These are phyloP conservation scores for Phyllosticta citriasiana DNA, from an alignment of 2,329 filamentous ascomycete species.

Conservation along the genomic window DNA sequence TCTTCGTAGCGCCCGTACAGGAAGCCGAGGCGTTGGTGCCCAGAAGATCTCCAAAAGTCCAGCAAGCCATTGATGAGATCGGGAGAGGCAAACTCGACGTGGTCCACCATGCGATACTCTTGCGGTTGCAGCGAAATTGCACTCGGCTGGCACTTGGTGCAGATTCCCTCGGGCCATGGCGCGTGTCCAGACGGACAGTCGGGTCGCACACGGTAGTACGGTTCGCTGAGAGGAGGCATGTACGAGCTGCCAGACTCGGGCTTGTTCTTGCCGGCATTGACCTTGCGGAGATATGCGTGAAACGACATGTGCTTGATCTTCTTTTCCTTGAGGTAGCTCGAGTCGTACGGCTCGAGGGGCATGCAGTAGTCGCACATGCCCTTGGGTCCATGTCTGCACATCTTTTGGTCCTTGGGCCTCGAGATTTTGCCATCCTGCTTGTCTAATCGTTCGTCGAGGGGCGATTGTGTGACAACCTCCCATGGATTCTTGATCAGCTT, in stretches of 20 bases:
- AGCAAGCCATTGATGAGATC: slow-evolving; percentile 81
- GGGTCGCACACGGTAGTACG: slow-evolving; percentile 78
- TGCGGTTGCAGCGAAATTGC: slow-evolving; percentile 93
- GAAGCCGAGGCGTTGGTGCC: slow-evolving; percentile 75
- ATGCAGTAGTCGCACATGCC: slow-evolving; percentile 99
- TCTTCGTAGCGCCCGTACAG: slow-evolving; percentile 85
- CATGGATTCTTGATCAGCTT: slow-evolving; percentile 75
- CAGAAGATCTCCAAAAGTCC: slow-evolving; percentile 82
- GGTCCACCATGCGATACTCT: slow-evolving; percentile 91
- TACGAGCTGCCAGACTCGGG: slow-evolving; percentile 88
- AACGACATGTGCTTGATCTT: slow-evolving; percentile 99
- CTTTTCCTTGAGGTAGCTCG: slow-evolving; percentile 82
- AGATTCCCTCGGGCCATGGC: slow-evolving; percentile 91
- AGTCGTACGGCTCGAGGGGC: slow-evolving; percentile 86
- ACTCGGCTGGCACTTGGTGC: slow-evolving; percentile 94
- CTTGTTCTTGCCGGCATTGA: slow-evolving; percentile 94
- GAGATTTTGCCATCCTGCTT: slow-evolving; percentile 82
- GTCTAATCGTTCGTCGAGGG: slow-evolving; percentile 78
- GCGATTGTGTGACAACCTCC: slow-evolving; percentile 83
- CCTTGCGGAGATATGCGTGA: slow-evolving; percentile 86
- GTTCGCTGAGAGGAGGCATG: slow-evolving; percentile 88
- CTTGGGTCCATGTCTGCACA: slow-evolving; percentile 93
- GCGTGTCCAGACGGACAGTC: slow-evolving; percentile 91
- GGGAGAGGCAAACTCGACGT: slow-evolving; percentile 88
- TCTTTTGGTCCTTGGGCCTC: slow-evolving; percentile 61